phyloP scores from a whole-genome alignment of 2,329 filamentous ascomycete species.

The Blastomyces parvus region DNA sequence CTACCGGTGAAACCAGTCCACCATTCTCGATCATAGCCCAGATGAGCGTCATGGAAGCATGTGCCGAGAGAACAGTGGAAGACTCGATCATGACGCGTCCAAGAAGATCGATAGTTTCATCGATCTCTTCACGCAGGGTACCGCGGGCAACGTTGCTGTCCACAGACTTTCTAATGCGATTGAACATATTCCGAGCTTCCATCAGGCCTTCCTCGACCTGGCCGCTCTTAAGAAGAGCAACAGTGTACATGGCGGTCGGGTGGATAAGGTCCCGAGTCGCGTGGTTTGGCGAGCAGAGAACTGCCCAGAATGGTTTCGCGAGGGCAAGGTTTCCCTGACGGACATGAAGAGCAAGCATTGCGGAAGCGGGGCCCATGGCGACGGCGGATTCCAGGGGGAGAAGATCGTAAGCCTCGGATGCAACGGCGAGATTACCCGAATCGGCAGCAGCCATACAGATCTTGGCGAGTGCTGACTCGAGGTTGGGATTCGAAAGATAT shows the following conservation, averaged over 20 bases:
- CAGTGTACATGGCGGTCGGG: constrained; percentile 79
- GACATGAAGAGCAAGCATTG: constrained; percentile 77
- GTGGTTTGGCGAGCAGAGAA: constrained; percentile 52
- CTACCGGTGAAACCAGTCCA: constrained; percentile 50
- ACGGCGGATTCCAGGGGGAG: constrained; percentile 46
- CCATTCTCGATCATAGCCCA: constrained; percentile 59
- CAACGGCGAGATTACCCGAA: constrained; percentile 58
- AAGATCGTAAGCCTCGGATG: constrained; percentile 55
- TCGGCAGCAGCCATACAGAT: constrained; percentile 76
- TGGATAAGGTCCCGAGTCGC: constrained; percentile 64
- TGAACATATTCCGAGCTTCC: constrained; percentile 77
- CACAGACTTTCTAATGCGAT: constrained; percentile 60
- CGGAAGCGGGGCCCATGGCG: constrained; percentile 55
- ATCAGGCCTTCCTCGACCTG: constrained; percentile 71
- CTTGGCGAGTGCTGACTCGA: constrained; percentile 56
- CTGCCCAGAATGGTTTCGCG: constrained; percentile 71
- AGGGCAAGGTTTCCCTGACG: constrained; percentile 69
- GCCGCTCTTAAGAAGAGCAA: constrained; percentile 77
- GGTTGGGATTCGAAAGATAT: constrained; percentile 48
- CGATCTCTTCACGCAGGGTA: constrained; percentile 67
- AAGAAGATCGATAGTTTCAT: constrained; percentile 70
- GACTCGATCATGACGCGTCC: constrained; percentile 48
- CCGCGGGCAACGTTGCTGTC: constrained; percentile 38
- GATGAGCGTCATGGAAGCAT: constrained; percentile 50
- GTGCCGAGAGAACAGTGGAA: constrained; percentile 43